These are phyloP conservation scores for Dactylellina haptotyla DNA, from an alignment of 2,329 filamentous ascomycete species.

Conservation along the genomic window DNA sequence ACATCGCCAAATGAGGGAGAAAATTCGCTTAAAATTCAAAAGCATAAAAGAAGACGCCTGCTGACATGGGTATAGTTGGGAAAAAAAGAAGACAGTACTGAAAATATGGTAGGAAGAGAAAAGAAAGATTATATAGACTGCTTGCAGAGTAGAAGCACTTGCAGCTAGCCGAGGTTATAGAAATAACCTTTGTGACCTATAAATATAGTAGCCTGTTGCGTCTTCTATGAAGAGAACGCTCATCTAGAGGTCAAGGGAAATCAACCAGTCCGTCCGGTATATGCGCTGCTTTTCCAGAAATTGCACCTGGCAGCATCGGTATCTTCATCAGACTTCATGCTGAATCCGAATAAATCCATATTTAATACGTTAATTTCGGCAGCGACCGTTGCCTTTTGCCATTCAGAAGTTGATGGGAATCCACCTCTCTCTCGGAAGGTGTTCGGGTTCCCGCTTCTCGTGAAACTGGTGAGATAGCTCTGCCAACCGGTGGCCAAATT, in stretches of 20 bases:
- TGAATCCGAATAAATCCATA: conserved; percentile 54
- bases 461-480: conserved; percentile 63
- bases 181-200: conserved; percentile 2
- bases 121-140: too few species aligned
- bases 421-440: conserved; percentile 59
- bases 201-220: conserved; percentile 12
- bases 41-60: too few species aligned
- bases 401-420: conserved; percentile 60
- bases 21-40: too few species aligned
- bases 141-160: not conserved
- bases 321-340: conserved; percentile 49
- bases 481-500: conserved; percentile 61
- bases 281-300: conserved; percentile 56
- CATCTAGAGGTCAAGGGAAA: conserved; percentile 14
- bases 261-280: conserved; percentile 51
- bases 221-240: not conserved
- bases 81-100: too few species aligned
- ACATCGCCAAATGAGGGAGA: too few species aligned
- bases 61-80: too few species aligned
- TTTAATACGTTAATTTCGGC: conserved; percentile 51
- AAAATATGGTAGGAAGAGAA: too few species aligned
- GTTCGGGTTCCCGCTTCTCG: conserved; percentile 63
- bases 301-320: conserved; percentile 54
- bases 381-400: conserved; percentile 58
- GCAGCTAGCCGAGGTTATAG: not conserved